phyloP scores from a whole-genome alignment of 768 basidiomycete genomes.

The Nevesoporus exiguus region DNA sequence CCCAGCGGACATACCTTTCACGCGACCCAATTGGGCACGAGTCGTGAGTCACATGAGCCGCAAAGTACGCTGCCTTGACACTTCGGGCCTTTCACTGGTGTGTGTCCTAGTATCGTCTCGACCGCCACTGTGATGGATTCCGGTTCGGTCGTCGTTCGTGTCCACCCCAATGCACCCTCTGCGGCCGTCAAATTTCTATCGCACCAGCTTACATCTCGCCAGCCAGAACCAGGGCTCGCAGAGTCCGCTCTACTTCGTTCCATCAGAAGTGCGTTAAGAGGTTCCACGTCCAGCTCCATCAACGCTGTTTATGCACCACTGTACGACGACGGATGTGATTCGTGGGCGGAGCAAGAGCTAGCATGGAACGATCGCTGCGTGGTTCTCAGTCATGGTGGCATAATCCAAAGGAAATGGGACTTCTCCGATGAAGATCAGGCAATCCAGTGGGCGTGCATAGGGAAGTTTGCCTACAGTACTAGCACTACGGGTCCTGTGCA shows the following conservation, averaged over 20 bases:
- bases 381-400: conserved; percentile 61
- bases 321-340: conserved; percentile 38
- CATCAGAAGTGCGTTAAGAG: conserved; percentile 58
- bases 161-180: conserved; percentile 42
- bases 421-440: conserved; percentile 68
- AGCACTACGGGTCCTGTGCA: conserved; percentile 26
- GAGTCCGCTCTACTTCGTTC: conserved; percentile 49
- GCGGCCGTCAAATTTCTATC: conserved; percentile 44
- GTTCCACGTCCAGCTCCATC: conserved; percentile 43
- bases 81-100: too few relatives aligned
- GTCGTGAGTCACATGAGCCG: too few relatives aligned
- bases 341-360: conserved; percentile 58
- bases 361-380: conserved; percentile 67
- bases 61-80: too few relatives aligned
- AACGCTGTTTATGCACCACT: conserved; percentile 42
- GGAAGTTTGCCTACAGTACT: conserved; percentile 56
- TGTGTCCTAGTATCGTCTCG: neutral
- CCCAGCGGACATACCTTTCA: too few relatives aligned
- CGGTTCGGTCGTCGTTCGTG: conserved; percentile 31
- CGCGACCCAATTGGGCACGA: too few relatives aligned
- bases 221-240: conserved; percentile 2
- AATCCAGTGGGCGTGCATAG: conserved; percentile 80
- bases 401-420: conserved; percentile 70
- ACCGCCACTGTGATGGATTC: conserved; percentile 14
- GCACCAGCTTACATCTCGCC: conserved; percentile 22